These are phyloP conservation scores for Colletotrichum sidae DNA, from an alignment of 2,329 filamentous ascomycete species.

Conservation along the genomic window DNA sequence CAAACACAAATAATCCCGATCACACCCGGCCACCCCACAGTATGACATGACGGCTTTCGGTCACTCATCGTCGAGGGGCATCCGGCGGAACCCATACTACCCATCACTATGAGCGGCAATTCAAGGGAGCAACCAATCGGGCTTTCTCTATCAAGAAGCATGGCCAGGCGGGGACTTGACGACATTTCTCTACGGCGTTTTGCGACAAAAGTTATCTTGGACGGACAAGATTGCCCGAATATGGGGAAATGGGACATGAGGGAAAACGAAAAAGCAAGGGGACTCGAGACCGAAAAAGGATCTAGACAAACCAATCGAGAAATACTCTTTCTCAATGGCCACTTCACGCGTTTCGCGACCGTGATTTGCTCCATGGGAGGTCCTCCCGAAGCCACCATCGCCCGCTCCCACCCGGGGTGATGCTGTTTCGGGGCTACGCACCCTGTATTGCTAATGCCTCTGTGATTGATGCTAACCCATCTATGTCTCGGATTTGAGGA, in stretches of 20 bases:
- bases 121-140: constrained; percentile 12
- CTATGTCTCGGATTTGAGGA: background rate
- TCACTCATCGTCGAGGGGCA: background rate
- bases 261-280: constrained; percentile 35
- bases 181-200: constrained; percentile 29
- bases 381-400: constrained; percentile 70
- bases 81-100: background rate
- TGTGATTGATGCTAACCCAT: constrained; percentile 27
- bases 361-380: constrained; percentile 84
- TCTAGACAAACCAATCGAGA: constrained; percentile 47
- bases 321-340: constrained; percentile 74
- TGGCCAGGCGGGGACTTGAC: constrained; percentile 11
- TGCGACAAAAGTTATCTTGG: background rate
- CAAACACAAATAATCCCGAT: background rate
- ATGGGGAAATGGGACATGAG: constrained; percentile 38
- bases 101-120: constrained; percentile 28
- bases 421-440: constrained; percentile 12
- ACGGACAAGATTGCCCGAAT: constrained; percentile 19
- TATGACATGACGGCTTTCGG: too few relatives aligned
- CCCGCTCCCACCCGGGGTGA: constrained; percentile 18
- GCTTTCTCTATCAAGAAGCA: constrained; percentile 2
- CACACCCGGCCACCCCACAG: background rate
- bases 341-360: constrained; percentile 68
- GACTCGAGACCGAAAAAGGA: constrained; percentile 42
- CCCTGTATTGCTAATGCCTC: constrained; percentile 13